A percentile compares a stretch with the other conserved stretches of the same genome.
These are phyloP conservation scores for Fallopia convolvulus DNA, from an alignment of 148 eudicot species.

Conservation along the genomic window DNA sequence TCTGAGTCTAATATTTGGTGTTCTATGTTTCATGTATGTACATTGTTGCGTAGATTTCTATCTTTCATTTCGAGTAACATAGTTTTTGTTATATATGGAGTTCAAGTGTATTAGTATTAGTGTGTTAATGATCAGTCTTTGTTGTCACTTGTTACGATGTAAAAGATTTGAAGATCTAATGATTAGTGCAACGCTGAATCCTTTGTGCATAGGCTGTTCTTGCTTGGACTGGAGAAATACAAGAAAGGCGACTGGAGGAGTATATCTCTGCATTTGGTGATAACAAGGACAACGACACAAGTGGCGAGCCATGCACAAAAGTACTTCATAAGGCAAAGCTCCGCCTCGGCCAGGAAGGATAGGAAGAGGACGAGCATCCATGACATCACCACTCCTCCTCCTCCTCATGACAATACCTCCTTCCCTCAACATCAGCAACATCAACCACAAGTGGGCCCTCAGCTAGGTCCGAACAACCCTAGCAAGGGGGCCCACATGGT, in stretches of 20 bases:
- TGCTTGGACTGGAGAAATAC: background rate
- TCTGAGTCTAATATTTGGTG: too few species aligned
- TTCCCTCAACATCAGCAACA: background rate
- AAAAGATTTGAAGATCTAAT: background rate
- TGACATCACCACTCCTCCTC: constrained; percentile 4
- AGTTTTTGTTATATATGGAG: too few species aligned
- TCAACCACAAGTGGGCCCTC: background rate
- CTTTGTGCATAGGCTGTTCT: constrained; percentile 4
- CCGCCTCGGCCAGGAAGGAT: background rate
- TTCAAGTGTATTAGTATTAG: background rate
- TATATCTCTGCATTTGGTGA: constrained; percentile 4
- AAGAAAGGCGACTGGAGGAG: constrained; percentile 11
- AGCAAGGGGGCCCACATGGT: too few species aligned
- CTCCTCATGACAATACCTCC: background rate
- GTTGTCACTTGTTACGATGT: background rate
- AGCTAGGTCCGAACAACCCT: too few species aligned
- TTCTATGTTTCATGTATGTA: too few species aligned
- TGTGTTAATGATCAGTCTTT: background rate
- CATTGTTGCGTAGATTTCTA: too few species aligned
- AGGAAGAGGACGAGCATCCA: constrained; percentile 7
- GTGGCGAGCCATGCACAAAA: constrained; percentile 8
- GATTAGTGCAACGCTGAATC: background rate
- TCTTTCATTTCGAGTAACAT: too few species aligned
- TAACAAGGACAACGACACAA: background rate
- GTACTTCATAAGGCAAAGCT: background rate